Evolutionary conservation across 371 early-diverging fungal species (phyloP).

Genomic region (Nematocida ironsii): DNA sequence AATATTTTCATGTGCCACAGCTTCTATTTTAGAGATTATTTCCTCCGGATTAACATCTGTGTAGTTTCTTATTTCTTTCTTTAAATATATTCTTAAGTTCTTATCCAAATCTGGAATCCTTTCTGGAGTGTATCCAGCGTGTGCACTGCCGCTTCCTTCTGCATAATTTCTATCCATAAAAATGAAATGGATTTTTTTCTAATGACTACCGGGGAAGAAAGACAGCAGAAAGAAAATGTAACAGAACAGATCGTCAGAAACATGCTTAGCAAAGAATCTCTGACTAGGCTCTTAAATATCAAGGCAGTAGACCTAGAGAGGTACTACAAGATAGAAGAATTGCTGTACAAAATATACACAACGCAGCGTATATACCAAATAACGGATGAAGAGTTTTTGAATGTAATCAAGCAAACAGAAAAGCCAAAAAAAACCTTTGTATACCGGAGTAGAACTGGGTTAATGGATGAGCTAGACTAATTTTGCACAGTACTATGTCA

Average conservation of each 20-base stretch:
- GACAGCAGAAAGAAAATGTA: constrained; percentile 16
- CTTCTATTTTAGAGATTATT: constrained; percentile 48
- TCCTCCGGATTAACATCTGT: constrained; percentile 38
- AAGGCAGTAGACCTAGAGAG: constrained; percentile 50
- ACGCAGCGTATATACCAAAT: not conserved
- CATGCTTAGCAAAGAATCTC: constrained; percentile 22
- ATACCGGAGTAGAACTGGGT: constrained; percentile 14
- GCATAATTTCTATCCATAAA: constrained; percentile 53
- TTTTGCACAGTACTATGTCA: no score
- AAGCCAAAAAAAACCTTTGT: constrained; percentile 36
- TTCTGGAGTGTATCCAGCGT: constrained; percentile 4
- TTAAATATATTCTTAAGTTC: constrained; percentile 44
- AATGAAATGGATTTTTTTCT: constrained; percentile 52
- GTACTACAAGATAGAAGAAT: constrained; percentile 54
- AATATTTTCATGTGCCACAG: constrained; percentile 3
- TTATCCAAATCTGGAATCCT: constrained; percentile 52
- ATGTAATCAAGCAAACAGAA: constrained; percentile 40
- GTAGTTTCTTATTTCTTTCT: constrained; percentile 40
- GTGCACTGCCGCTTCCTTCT: not conserved
- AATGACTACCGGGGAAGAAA: not conserved
- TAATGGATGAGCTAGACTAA: constrained; percentile 39
- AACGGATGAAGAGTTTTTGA: constrained; percentile 18
- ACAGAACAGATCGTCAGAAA: constrained; percentile 11
- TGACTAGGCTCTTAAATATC: constrained; percentile 36
- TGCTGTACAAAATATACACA: not conserved